A percentile compares a stretch with the other conserved stretches of the same genome.
These are phyloP conservation scores for Cryphonectria japonica DNA, from an alignment of 2,329 filamentous ascomycete genomes.

Conservation along the genomic window DNA sequence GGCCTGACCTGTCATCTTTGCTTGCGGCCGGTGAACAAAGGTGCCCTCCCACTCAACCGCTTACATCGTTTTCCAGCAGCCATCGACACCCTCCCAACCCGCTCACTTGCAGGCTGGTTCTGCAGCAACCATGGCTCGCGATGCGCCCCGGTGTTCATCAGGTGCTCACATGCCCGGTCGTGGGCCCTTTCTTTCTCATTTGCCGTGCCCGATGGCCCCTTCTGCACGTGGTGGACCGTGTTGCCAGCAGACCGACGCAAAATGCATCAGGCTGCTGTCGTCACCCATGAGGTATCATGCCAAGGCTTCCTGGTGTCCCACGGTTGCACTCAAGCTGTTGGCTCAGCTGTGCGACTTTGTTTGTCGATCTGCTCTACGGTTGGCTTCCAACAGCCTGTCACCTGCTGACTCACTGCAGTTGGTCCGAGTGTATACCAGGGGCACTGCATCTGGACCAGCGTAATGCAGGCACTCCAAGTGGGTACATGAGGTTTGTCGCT, in stretches of 20 bases:
- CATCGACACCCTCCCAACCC: not conserved
- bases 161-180: not conserved
- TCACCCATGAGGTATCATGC: not conserved
- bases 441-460: not conserved
- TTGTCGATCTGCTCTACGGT: not conserved
- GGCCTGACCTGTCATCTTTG: conserved; percentile 3
- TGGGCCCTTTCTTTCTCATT: too few relatives aligned
- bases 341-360: not conserved
- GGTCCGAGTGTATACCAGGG: not conserved
- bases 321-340: not conserved
- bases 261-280: not conserved
- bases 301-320: not conserved
- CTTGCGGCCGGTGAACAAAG: not conserved
- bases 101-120: not conserved
- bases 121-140: not conserved
- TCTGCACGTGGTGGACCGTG: not conserved
- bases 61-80: not conserved
- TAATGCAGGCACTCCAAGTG: not conserved
- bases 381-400: not conserved
- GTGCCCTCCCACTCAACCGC: not conserved
- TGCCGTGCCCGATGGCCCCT: not conserved
- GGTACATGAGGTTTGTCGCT: not conserved
- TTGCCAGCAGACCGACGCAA: not conserved
- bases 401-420: conserved; percentile 6
- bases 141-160: not conserved